These are phyloP conservation scores for Cercophora sp. DNA, from an alignment of 495 filamentous ascomycete genomes.

Conservation along the genomic window DNA sequence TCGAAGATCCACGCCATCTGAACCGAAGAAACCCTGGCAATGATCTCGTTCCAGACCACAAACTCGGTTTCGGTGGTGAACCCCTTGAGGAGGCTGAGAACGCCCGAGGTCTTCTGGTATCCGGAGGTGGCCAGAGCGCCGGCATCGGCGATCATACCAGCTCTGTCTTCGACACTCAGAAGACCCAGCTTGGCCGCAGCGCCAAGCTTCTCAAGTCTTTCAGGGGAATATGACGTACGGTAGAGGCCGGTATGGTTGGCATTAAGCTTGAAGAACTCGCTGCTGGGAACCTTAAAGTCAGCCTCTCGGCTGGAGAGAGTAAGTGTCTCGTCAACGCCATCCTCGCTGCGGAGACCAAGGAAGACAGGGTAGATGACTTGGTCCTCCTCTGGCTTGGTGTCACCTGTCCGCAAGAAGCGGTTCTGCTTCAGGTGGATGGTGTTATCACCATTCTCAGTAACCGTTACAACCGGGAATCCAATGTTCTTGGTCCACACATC, in stretches of 20 bases:
- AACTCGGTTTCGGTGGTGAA: slow-evolving; percentile 83
- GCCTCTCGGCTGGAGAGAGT: slow-evolving; percentile 69
- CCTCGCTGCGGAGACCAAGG: slow-evolving; percentile 63
- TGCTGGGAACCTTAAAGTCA: slow-evolving; percentile 61
- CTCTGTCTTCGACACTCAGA: slow-evolving; percentile 88
- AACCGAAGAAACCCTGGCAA: slow-evolving; percentile 67
- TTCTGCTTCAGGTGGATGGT: slow-evolving; percentile 69
- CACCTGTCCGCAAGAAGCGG: slow-evolving; percentile 68
- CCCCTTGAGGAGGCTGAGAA: slow-evolving; percentile 78
- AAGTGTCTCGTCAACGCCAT: slow-evolving; percentile 57
- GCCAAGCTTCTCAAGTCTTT: slow-evolving; percentile 67
- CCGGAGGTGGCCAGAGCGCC: slow-evolving; percentile 86
- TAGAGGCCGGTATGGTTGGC: slow-evolving; percentile 73
- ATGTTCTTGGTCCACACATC: slow-evolving; percentile 77
- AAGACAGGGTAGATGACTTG: slow-evolving; percentile 72
- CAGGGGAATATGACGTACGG: slow-evolving; percentile 65
- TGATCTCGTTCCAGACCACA: slow-evolving; percentile 91
- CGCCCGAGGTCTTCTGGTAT: slow-evolving; percentile 87
- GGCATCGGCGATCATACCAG: slow-evolving; percentile 94
- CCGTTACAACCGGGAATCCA: slow-evolving; percentile 68
- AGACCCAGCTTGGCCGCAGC: slow-evolving; percentile 78
- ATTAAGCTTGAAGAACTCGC: slow-evolving; percentile 76
- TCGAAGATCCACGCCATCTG: slow-evolving; percentile 88
- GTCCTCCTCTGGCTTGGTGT: slow-evolving; percentile 81
- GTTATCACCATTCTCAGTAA: slow-evolving; percentile 56